phyloP scores from a whole-genome alignment of 768 basidiomycete genomes.

The Pholiota conissans region DNA sequence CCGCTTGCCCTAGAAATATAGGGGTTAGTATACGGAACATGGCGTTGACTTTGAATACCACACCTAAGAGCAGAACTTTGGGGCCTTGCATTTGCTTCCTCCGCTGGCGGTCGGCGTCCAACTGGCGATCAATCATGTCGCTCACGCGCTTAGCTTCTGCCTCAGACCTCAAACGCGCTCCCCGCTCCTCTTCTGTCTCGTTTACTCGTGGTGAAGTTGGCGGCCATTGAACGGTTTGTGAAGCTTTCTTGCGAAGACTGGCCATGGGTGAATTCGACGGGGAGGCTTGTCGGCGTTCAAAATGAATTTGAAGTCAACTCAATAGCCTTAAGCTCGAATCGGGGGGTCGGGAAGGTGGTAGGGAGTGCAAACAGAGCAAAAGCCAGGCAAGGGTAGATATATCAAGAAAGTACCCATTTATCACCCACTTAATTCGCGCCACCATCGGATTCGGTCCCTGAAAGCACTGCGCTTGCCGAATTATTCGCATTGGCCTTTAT shows the following conservation, averaged over 20 bases:
- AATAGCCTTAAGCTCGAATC: neutral
- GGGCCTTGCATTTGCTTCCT: constrained; percentile 36
- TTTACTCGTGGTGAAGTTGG: constrained; percentile 24
- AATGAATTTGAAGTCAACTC: neutral
- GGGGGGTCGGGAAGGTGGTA: neutral
- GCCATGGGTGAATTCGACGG: neutral
- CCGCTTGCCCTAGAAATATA: constrained; percentile 52
- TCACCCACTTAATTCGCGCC: constrained; percentile 15
- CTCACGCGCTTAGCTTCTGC: constrained; percentile 51
- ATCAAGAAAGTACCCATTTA: constrained; percentile 18
- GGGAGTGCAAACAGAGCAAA: constrained; percentile 1
- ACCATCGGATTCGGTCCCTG: constrained; percentile 2
- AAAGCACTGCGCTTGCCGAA: neutral
- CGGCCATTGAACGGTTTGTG: constrained; percentile 24
- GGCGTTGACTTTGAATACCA: constrained; percentile 15
- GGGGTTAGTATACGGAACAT: neutral
- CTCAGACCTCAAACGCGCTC: constrained; percentile 41
- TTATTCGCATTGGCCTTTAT: neutral
- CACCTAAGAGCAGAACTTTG: constrained; percentile 60
- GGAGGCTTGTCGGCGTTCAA: neutral
- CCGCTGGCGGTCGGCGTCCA: constrained; percentile 46
- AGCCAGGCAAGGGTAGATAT: constrained; percentile 11
- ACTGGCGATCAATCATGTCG: constrained; percentile 54
- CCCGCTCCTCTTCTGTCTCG: constrained; percentile 44
- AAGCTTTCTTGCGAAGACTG: constrained; percentile 5